phyloP scores from a whole-genome alignment of 2,329 filamentous ascomycete species.

The Amesomyces nigricolor region DNA sequence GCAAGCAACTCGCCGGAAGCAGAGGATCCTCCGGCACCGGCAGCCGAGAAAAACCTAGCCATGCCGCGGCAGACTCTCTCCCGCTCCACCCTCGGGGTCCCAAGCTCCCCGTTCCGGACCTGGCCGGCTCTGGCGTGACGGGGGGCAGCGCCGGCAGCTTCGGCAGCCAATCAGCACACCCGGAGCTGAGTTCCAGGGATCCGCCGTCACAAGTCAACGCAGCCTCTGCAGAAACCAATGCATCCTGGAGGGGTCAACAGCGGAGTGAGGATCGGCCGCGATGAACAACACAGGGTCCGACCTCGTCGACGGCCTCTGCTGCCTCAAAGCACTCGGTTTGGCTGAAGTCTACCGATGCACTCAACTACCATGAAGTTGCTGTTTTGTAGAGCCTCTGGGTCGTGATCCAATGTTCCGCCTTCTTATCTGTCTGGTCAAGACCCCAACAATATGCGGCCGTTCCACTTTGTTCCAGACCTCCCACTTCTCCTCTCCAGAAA shows the following conservation, averaged over 20 bases:
- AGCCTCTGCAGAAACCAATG: not conserved
- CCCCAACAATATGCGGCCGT: not conserved
- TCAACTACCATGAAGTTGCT: not conserved
- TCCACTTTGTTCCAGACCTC: not conserved
- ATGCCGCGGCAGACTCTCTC: not conserved
- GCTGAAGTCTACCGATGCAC: not conserved
- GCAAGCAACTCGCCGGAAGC: too few species aligned
- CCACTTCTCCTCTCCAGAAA: not conserved
- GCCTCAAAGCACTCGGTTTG: too few species aligned
- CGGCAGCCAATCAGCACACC: conserved; percentile 13
- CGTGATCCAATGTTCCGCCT: not conserved
- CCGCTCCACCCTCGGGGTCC: conserved; percentile 3
- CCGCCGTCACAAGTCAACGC: not conserved
- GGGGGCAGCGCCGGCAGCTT: not conserved
- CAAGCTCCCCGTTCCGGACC: conserved; percentile 8
- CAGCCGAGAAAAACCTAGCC: not conserved
- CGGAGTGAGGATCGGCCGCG: conserved; percentile 1
- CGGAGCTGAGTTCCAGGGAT: not conserved
- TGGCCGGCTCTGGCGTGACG: conserved; percentile 11
- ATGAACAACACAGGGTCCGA: not conserved
- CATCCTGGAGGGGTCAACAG: conserved; percentile 6
- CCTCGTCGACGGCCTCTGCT: not conserved
- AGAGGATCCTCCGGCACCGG: not conserved
- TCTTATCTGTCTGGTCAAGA: not conserved
- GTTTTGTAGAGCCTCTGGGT: too few species aligned